Percentiles rank a stretch among this genome's conserved stretches.
Evolutionary conservation across 2,329 filamentous ascomycete genomes (phyloP).

Genomic region (Aspergillus sp.): DNA sequence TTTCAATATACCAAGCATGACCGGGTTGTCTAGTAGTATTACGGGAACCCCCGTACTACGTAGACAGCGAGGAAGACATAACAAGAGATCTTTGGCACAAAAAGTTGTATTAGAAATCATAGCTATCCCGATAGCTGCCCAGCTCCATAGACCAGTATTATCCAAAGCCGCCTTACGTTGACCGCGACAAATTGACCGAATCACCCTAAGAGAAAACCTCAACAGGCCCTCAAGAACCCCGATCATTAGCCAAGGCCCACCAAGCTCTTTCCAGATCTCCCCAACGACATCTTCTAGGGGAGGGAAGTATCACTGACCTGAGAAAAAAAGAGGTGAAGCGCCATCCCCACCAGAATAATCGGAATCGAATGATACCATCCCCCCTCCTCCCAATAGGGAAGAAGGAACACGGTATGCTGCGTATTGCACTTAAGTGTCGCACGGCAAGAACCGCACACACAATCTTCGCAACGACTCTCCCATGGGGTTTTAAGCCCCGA

Average conservation of each 20-base stretch:
- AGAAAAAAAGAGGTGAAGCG: slow-evolving; percentile 53
- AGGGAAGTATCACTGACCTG: slow-evolving; percentile 40
- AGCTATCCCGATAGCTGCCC: not conserved
- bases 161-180: not conserved
- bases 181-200: not conserved
- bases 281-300: not conserved
- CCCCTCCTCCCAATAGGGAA: slow-evolving; percentile 23
- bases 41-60: too few species aligned
- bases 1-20: slow-evolving; percentile 10
- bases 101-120: not conserved
- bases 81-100: too few species aligned
- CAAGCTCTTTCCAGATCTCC: slow-evolving; percentile 13
- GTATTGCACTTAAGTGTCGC: slow-evolving; percentile 93
- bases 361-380: slow-evolving; percentile 74
- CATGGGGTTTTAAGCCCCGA: slow-evolving; percentile 67
- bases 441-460: slow-evolving; percentile 50
- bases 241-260: slow-evolving; percentile 32
- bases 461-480: slow-evolving; percentile 93
- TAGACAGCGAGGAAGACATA: too few species aligned
- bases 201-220: slow-evolving; percentile 12
- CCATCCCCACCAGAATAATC: slow-evolving; percentile 82
- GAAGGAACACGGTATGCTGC: slow-evolving; percentile 60
- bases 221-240: slow-evolving; percentile 10
- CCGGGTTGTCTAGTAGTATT: not conserved
- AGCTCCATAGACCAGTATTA: not conserved